Conservation (phyloP, 2,329 filamentous ascomycete species). For the Trichophyton rubrum region DNA sequence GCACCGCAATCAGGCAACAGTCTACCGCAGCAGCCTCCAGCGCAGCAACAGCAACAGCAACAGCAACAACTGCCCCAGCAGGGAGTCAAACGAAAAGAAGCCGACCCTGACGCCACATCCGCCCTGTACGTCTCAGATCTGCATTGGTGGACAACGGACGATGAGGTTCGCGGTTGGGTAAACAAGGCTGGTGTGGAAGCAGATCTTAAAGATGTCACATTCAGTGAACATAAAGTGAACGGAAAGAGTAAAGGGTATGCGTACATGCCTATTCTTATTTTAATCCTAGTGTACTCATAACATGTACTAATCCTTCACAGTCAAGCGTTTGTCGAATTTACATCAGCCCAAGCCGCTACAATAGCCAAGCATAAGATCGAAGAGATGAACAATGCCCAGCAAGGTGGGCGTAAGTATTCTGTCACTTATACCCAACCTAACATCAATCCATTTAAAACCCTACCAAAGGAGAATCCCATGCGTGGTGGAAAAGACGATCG, state of each 20-base stretch:
- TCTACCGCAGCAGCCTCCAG: conserved; percentile 24
- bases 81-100: conserved; percentile 51
- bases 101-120: conserved; percentile 49
- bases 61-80: conserved; percentile 36
- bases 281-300: neutral
- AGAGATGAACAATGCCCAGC: conserved; percentile 43
- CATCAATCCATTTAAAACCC: conserved; percentile 76
- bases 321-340: conserved; percentile 75
- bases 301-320: conserved; percentile 24
- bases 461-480: conserved; percentile 75
- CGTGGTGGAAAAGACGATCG: conserved; percentile 48
- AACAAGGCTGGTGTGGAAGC: conserved; percentile 67
- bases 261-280: neutral
- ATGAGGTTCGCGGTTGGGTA: conserved; percentile 82
- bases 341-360: conserved; percentile 69
- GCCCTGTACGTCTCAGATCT: conserved; percentile 81
- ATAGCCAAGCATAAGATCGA: conserved; percentile 76
- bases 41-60: conserved; percentile 19
- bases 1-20: conserved; percentile 7
- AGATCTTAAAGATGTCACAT: conserved; percentile 83
- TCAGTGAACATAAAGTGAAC: conserved; percentile 97
- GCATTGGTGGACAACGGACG: conserved; percentile 94
- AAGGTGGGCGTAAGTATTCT: conserved; percentile 51
- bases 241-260: conserved; percentile 94
- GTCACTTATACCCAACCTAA: conserved; percentile 64